A percentile compares a stretch with the other conserved stretches of the same genome.
These are phyloP conservation scores for Magnaporthiopsis rhizophila DNA, from an alignment of 2,329 filamentous ascomycete genomes.

Conservation along the genomic window DNA sequence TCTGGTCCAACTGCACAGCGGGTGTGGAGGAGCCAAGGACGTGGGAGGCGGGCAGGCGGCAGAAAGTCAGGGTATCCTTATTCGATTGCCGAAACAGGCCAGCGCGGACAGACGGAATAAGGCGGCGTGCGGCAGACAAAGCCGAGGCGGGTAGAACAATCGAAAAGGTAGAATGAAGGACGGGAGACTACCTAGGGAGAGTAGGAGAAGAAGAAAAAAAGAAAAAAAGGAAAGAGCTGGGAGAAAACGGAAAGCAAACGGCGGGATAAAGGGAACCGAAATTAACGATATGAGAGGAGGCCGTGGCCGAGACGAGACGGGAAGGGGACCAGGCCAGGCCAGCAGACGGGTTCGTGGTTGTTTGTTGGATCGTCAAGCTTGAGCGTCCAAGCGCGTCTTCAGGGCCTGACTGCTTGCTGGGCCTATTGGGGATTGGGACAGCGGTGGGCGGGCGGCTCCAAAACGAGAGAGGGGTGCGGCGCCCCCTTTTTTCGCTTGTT, in stretches of 20 bases:
- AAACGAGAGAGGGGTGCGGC: no score
- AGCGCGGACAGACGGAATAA: no score
- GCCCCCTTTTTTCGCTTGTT: no score
- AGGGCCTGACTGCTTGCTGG: background rate
- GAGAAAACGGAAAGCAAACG: background rate
- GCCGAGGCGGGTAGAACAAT: background rate
- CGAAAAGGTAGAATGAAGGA: background rate
- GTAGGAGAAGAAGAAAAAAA: background rate
- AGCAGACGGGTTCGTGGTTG: background rate
- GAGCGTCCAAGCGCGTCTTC: conserved; percentile 3
- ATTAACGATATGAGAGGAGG: no score
- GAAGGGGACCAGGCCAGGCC: no score
- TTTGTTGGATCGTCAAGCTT: conserved; percentile 6
- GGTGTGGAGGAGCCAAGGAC: conserved; percentile 8
- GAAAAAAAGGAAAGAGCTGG: background rate
- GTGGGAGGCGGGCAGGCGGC: background rate
- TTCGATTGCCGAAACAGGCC: no score
- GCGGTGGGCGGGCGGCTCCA: no score
- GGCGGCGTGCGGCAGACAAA: no score
- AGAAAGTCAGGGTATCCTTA: background rate
- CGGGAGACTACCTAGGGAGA: background rate
- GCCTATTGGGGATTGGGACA: no score
- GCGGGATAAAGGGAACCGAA: background rate
- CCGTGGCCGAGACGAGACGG: no score
- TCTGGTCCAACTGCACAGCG: no score